A percentile compares a stretch with the other conserved stretches of the same genome.
These are phyloP conservation scores for Mycosphaerella sp. DNA, from an alignment of 2,329 filamentous ascomycete genomes.

Conservation along the genomic window DNA sequence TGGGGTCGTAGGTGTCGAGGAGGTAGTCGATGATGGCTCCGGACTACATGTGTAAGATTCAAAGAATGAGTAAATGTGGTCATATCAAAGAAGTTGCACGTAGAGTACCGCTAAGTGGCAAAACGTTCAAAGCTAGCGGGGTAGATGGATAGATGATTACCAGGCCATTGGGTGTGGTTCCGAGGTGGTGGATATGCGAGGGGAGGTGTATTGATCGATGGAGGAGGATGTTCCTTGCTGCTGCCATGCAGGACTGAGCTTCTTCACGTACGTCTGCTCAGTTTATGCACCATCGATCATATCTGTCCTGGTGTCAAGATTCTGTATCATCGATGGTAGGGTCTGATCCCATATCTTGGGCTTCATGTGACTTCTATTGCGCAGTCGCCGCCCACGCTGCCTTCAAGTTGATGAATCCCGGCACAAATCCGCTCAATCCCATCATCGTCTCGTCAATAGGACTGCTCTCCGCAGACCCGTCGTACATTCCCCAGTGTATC, in stretches of 20 bases:
- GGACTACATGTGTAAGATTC: too few relatives aligned
- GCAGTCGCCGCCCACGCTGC: slow-evolving; percentile 42
- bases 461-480: slow-evolving; percentile 48
- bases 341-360: too few relatives aligned
- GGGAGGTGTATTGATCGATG: not conserved
- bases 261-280: too few relatives aligned
- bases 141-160: not conserved
- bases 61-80: too few relatives aligned
- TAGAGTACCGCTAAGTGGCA: not conserved
- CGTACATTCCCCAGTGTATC: slow-evolving; percentile 71
- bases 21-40: slow-evolving; percentile 29
- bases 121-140: too few relatives aligned
- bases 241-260: too few relatives aligned
- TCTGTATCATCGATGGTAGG: too few relatives aligned
- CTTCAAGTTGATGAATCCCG: slow-evolving; percentile 39
- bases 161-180: not conserved
- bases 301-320: too few relatives aligned
- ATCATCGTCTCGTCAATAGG: slow-evolving; percentile 51
- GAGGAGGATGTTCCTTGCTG: too few relatives aligned
- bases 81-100: not conserved
- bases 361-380: not conserved
- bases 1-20: slow-evolving; percentile 30
- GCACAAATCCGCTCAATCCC: slow-evolving; percentile 52
- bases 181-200: not conserved
- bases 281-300: too few relatives aligned